These are phyloP conservation scores for Royoungia palumana DNA, from an alignment of 768 basidiomycete genomes.

Conservation along the genomic window DNA sequence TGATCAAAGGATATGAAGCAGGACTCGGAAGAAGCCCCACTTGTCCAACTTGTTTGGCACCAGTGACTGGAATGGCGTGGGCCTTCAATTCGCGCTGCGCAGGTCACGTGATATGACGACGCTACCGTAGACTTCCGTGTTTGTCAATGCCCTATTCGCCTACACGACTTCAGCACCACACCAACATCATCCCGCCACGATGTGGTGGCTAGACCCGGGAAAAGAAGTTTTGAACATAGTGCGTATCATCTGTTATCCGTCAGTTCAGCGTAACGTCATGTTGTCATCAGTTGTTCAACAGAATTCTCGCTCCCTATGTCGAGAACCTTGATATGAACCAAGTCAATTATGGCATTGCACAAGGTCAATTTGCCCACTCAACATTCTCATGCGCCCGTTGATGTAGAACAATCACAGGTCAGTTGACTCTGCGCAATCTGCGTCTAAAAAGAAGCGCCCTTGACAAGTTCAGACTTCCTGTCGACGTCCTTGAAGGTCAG, in stretches of 20 bases:
- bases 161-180: slow-evolving; percentile 3
- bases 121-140: slow-evolving; percentile 14
- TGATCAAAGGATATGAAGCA: no score
- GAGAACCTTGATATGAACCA: slow-evolving; percentile 94
- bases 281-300: slow-evolving; percentile 67
- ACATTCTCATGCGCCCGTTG: background rate
- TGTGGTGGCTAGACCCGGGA: slow-evolving; percentile 89
- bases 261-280: background rate
- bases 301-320: slow-evolving; percentile 91
- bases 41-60: no score
- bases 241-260: background rate
- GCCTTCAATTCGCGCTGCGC: background rate
- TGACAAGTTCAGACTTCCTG: slow-evolving; percentile 92
- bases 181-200: slow-evolving; percentile 30
- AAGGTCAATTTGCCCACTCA: slow-evolving; percentile 46
- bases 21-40: no score
- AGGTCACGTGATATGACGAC: slow-evolving; percentile 30
- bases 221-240: slow-evolving; percentile 83
- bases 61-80: no score
- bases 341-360: slow-evolving; percentile 89
- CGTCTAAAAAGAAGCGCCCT: slow-evolving; percentile 90
- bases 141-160: slow-evolving; percentile 32
- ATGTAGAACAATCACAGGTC: slow-evolving; percentile 43
- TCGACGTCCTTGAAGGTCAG: slow-evolving; percentile 90
- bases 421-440: slow-evolving; percentile 74